Percentiles rank a stretch among this genome's conserved stretches.
These are phyloP conservation scores for Chaetomiaceae sp. DNA, from an alignment of 2,329 filamentous ascomycete genomes.

Conservation along the genomic window DNA sequence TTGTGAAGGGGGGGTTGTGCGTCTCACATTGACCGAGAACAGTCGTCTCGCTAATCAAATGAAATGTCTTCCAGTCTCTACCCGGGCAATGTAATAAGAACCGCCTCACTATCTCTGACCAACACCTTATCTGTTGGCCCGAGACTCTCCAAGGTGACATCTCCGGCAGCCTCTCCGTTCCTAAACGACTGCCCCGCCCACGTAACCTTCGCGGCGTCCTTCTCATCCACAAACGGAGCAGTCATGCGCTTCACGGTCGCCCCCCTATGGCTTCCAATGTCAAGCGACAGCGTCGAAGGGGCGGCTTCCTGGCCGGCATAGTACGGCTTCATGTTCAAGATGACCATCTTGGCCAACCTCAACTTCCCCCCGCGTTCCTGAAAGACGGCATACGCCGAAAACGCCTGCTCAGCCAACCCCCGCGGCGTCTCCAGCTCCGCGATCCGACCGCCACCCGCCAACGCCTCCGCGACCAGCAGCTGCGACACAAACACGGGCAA, in stretches of 20 bases:
- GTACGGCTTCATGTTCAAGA: slow-evolving; percentile 21
- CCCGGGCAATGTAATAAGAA: slow-evolving; percentile 15
- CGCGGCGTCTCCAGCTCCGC: slow-evolving; percentile 15
- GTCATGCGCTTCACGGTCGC: slow-evolving; percentile 22
- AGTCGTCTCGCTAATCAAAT: no score
- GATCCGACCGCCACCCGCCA: slow-evolving; percentile 14
- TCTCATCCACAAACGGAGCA: slow-evolving; percentile 21
- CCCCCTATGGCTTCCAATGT: slow-evolving; percentile 16
- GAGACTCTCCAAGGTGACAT: slow-evolving; percentile 9
- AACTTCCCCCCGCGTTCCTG: background rate
- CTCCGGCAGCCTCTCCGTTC: slow-evolving; percentile 13
- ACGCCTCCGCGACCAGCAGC: slow-evolving; percentile 18
- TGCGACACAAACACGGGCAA: slow-evolving; percentile 23
- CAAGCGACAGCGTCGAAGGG: slow-evolving; percentile 4
- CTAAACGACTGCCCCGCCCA: slow-evolving; percentile 23
- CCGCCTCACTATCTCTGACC: slow-evolving; percentile 19
- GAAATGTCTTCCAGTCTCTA: no score
- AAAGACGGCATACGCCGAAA: slow-evolving; percentile 19
- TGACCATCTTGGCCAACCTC: slow-evolving; percentile 12
- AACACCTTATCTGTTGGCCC: slow-evolving; percentile 1
- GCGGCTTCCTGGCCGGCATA: slow-evolving; percentile 10
- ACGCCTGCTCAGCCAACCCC: slow-evolving; percentile 10
- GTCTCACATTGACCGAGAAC: no score
- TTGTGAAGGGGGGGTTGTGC: no score
- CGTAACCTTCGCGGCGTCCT: slow-evolving; percentile 20